Conservation (phyloP, 805 yeast genomes). For the Yamadazyma olivae region DNA sequence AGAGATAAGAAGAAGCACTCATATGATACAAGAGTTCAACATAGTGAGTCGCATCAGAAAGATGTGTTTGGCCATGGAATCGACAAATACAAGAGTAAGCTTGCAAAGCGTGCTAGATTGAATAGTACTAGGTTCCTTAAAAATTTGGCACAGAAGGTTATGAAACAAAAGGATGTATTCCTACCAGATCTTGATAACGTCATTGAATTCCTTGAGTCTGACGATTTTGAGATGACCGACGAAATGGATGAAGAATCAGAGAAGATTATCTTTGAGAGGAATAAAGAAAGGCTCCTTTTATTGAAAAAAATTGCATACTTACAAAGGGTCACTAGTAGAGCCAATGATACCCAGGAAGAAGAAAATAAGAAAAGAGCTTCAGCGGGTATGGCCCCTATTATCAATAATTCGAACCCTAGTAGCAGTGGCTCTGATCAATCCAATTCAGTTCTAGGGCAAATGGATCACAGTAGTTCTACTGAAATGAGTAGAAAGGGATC, state of each 20-base stretch:
- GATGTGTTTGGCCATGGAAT: constrained; percentile 78
- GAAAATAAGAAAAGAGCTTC: constrained; percentile 34
- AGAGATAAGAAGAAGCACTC: constrained; percentile 80
- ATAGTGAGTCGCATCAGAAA: constrained; percentile 56
- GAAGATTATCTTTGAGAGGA: constrained; percentile 35
- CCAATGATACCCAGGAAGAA: constrained; percentile 34
- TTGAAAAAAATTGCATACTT: constrained; percentile 68
- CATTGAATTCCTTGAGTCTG: constrained; percentile 50
- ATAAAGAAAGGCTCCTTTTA: constrained; percentile 65
- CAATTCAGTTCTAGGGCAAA: background rate
- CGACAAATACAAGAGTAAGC: constrained; percentile 55
- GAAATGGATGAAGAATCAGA: constrained; percentile 39
- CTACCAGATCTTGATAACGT: constrained; percentile 61
- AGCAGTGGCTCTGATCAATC: background rate
- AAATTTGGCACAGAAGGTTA: constrained; percentile 52
- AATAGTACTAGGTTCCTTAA: constrained; percentile 54
- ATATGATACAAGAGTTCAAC: constrained; percentile 75
- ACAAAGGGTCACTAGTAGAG: constrained; percentile 61
- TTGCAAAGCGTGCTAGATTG: constrained; percentile 47
- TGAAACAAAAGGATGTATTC: constrained; percentile 32
- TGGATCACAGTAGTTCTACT: background rate
- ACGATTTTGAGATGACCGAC: constrained; percentile 33
- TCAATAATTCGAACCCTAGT: background rate
- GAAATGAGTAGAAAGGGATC: background rate
- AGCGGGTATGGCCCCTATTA: constrained; percentile 27